Evolutionary conservation across 768 basidiomycete genomes (phyloP).

Genomic region (Tylopilus subfusipes): DNA sequence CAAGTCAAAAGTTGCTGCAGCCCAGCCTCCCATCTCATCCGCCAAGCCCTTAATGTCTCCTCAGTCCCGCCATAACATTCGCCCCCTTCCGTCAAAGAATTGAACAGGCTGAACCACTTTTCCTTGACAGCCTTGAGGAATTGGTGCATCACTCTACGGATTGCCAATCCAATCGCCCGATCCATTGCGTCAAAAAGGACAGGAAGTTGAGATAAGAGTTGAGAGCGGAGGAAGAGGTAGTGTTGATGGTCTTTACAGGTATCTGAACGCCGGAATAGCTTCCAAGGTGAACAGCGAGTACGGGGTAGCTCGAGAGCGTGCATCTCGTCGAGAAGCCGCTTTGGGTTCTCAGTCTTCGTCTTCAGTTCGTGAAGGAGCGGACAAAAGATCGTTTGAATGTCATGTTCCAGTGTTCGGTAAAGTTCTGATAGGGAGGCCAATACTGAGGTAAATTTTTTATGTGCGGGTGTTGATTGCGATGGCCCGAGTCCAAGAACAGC

Average conservation of each 20-base stretch:
- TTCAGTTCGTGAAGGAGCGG: constrained; percentile 53
- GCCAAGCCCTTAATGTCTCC: constrained; percentile 70
- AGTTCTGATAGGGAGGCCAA: constrained; percentile 36
- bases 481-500: constrained; percentile 54
- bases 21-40: constrained; percentile 47
- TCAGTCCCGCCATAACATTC: constrained; percentile 57
- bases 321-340: constrained; percentile 63
- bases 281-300: constrained; percentile 39
- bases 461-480: constrained; percentile 20
- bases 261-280: constrained; percentile 44
- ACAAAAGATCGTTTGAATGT: constrained; percentile 47
- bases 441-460: constrained; percentile 57
- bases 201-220: constrained; percentile 66
- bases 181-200: constrained; percentile 54
- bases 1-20: background rate
- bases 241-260: constrained; percentile 34
- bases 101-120: constrained; percentile 70
- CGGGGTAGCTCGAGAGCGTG: constrained; percentile 63
- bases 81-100: constrained; percentile 60
- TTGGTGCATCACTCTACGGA: constrained; percentile 46
- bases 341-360: constrained; percentile 51
- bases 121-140: constrained; percentile 44
- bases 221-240: constrained; percentile 65
- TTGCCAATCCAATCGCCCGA: constrained; percentile 46
- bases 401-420: constrained; percentile 44